Percentiles rank a stretch among this genome's conserved stretches.
Conservation (phyloP, 441 rosid genomes). For the Raphanus hybrid region DNA sequence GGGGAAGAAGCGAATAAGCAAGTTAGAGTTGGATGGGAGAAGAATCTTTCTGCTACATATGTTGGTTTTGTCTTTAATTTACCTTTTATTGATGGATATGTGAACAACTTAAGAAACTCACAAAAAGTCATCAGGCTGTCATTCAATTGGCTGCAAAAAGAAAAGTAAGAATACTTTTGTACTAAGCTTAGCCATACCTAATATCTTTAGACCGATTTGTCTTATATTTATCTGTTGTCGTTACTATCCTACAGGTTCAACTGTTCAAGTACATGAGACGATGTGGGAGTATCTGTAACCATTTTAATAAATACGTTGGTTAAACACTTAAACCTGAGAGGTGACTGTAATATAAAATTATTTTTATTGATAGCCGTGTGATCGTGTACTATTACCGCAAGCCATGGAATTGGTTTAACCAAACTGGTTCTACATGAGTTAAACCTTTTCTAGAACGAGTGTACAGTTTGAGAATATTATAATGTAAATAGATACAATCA, state of each 20-base stretch:
- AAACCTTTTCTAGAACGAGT: too few species aligned
- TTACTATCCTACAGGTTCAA: not conserved
- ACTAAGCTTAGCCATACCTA: not conserved
- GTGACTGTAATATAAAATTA: constrained; percentile 92
- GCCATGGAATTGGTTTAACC: constrained; percentile 60
- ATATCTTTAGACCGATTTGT: not conserved
- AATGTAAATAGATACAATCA: not conserved
- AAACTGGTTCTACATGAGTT: not conserved
- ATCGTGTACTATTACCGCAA: constrained; percentile 77
- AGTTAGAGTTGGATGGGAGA: not conserved
- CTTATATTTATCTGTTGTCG: not conserved
- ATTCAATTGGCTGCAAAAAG: not conserved
- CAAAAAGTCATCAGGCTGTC: not conserved
- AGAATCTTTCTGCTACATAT: not conserved
- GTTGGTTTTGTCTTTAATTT: not conserved
- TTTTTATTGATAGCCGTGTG: constrained; percentile 51
- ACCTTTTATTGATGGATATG: not conserved
- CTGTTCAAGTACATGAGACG: not conserved
- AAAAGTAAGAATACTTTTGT: not conserved
- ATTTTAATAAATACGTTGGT: not conserved
- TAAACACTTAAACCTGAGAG: constrained; percentile 60
- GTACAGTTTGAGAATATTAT: not conserved
- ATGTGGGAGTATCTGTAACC: not conserved
- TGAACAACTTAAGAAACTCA: not conserved
- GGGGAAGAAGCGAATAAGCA: not conserved